phyloP scores from a whole-genome alignment of 192 early-diverging fungal genomes.

The Coemansia sp. region DNA sequence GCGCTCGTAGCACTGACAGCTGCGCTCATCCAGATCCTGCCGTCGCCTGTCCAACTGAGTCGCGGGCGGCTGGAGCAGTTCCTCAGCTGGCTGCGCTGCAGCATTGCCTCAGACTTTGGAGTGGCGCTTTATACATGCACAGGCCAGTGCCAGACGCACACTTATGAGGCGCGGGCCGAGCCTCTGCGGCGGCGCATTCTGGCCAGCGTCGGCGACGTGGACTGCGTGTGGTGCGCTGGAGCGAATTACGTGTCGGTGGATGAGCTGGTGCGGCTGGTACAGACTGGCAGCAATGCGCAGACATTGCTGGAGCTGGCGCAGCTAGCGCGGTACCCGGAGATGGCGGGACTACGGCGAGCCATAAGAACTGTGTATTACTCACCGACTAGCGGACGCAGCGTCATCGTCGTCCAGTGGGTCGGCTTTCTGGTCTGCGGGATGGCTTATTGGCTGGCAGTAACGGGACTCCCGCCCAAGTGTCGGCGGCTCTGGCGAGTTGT shows the following conservation, averaged over 20 bases:
- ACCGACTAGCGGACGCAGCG: conserved; percentile 10
- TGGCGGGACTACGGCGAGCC: background rate
- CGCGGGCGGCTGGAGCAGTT: conserved; percentile 5
- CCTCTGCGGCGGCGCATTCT: conserved; percentile 8
- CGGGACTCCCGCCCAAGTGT: background rate
- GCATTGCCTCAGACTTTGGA: conserved; percentile 21
- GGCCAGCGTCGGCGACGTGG: conserved; percentile 8
- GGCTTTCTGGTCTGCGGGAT: background rate
- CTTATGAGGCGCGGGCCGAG: conserved; percentile 14
- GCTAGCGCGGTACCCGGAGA: conserved; percentile 14
- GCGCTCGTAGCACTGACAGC: conserved; percentile 1
- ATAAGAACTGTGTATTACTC: conserved; percentile 10
- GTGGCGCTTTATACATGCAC: conserved; percentile 16
- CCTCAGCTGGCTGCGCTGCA: conserved; percentile 10
- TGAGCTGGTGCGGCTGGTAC: conserved; percentile 13
- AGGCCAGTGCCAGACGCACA: conserved; percentile 10
- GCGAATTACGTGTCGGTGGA: background rate
- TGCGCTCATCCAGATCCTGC: conserved; percentile 20
- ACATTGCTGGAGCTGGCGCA: conserved; percentile 13
- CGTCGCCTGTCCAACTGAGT: conserved; percentile 10
- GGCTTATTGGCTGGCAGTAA: background rate
- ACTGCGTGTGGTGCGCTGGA: conserved; percentile 7
- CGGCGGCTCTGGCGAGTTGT: background rate
- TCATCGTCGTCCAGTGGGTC: conserved; percentile 27
- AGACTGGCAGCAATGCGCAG: background rate